Percentiles rank a stretch among this genome's conserved stretches.
Evolutionary conservation across 345 rosid species (phyloP).

Genomic region (Boechera stricta): DNA sequence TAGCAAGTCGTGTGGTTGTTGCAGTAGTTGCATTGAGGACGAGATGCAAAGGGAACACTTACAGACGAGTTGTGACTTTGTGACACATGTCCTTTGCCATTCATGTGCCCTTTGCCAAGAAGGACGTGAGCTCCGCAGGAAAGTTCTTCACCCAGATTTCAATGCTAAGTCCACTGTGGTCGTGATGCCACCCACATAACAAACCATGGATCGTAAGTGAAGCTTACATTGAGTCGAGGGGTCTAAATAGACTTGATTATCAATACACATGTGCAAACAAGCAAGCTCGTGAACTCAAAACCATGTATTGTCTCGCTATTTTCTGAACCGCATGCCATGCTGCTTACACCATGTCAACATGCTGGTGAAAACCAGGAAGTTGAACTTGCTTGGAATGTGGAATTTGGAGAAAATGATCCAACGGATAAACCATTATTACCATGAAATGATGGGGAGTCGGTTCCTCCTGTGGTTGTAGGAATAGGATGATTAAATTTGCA

Average conservation of each 20-base stretch:
- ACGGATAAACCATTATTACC: constrained; percentile 57
- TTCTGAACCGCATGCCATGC: background rate
- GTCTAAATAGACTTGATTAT: constrained; percentile 37
- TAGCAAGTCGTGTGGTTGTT: constrained; percentile 77
- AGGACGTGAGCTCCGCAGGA: constrained; percentile 93
- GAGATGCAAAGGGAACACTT: constrained; percentile 73
- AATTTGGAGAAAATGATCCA: constrained; percentile 49
- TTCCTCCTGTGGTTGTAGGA: constrained; percentile 62
- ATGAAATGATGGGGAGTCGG: constrained; percentile 56
- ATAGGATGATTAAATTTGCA: constrained; percentile 96
- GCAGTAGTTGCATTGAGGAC: constrained; percentile 73
- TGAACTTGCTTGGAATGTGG: constrained; percentile 48
- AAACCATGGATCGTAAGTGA: constrained; percentile 73
- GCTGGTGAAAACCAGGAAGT: constrained; percentile 77
- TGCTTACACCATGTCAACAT: background rate
- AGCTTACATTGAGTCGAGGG: constrained; percentile 20
- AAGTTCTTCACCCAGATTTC: constrained; percentile 86
- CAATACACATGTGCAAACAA: too few relatives aligned
- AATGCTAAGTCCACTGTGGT: constrained; percentile 67
- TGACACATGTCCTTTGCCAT: constrained; percentile 82
- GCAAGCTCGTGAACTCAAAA: background rate
- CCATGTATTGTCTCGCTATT: constrained; percentile 3
- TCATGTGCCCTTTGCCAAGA: constrained; percentile 93
- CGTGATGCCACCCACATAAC: constrained; percentile 76
- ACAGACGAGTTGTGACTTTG: constrained; percentile 74